phyloP scores from a whole-genome alignment of 169 alveolate genomes.

The Eimeria falciformis region DNA sequence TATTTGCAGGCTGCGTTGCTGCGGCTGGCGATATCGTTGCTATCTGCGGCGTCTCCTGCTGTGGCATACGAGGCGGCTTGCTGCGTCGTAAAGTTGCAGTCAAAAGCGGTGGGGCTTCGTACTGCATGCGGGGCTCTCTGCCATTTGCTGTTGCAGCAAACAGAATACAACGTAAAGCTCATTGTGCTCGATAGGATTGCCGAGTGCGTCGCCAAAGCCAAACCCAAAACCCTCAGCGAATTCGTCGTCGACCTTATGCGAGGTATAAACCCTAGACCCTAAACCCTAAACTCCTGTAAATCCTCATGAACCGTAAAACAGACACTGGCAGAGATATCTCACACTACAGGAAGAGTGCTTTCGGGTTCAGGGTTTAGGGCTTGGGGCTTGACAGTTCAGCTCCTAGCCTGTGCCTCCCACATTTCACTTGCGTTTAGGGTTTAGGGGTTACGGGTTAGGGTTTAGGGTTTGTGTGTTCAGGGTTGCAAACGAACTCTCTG shows the following conservation, averaged over 20 bases:
- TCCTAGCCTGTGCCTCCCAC: background rate
- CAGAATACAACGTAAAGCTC: slow-evolving; percentile 91
- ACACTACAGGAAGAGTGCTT: background rate
- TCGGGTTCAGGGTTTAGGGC: background rate
- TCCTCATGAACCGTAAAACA: background rate
- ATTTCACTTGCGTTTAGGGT: background rate
- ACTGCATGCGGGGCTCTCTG: slow-evolving; percentile 87
- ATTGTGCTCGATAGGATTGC: slow-evolving; percentile 87
- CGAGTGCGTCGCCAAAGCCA: slow-evolving; percentile 23
- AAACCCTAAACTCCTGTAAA: no score
- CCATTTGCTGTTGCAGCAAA: slow-evolving; percentile 86
- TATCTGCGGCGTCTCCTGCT: slow-evolving; percentile 83
- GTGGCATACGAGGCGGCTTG: slow-evolving; percentile 94
- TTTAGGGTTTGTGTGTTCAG: background rate
- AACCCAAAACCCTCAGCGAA: background rate
- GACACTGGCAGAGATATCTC: background rate
- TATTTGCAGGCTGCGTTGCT: slow-evolving; percentile 45
- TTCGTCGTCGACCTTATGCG: slow-evolving; percentile 51
- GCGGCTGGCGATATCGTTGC: slow-evolving; percentile 50
- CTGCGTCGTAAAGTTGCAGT: slow-evolving; percentile 83
- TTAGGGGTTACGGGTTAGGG: no score
- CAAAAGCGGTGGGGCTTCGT: slow-evolving; percentile 63
- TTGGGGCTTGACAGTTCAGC: background rate
- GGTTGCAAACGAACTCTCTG: slow-evolving; percentile 58
- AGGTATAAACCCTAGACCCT: no score